These are phyloP conservation scores for Ustilago loliicola DNA, from an alignment of 1,284 basidiomycete genomes.

Conservation along the genomic window DNA sequence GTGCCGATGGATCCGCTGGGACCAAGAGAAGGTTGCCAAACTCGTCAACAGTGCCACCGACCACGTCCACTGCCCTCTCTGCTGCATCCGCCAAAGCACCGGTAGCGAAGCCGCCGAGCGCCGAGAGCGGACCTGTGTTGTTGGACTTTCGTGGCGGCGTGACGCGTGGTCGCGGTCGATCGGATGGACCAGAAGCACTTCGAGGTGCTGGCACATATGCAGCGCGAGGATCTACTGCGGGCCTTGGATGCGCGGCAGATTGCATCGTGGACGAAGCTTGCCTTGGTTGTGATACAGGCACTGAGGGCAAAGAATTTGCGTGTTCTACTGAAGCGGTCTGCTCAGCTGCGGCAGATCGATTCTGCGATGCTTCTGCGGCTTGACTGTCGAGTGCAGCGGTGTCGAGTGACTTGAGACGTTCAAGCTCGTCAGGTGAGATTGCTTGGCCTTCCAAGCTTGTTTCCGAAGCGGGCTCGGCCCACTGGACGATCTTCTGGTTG, in stretches of 20 bases:
- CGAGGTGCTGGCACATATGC: conserved; percentile 6
- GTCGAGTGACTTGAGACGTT: conserved; percentile 39
- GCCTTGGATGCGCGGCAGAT: not conserved
- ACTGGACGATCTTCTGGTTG: conserved; percentile 61
- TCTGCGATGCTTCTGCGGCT: conserved; percentile 12
- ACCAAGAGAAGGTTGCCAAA: conserved; percentile 49
- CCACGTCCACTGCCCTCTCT: conserved; percentile 49
- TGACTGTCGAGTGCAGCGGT: conserved; percentile 23
- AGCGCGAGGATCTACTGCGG: not conserved
- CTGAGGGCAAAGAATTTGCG: not conserved
- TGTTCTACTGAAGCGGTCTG: not conserved
- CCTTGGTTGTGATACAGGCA: not conserved
- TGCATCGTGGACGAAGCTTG: not conserved
- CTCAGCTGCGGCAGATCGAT: not conserved
- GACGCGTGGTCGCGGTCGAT: conserved; percentile 20
- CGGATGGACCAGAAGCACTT: conserved; percentile 6
- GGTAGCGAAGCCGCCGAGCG: conserved; percentile 51
- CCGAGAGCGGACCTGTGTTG: conserved; percentile 36
- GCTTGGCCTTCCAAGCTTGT: conserved; percentile 46
- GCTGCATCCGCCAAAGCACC: conserved; percentile 49
- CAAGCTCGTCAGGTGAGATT: conserved; percentile 45
- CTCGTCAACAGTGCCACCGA: conserved; percentile 53
- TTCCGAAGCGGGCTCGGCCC: conserved; percentile 50
- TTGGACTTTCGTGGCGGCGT: conserved; percentile 40
- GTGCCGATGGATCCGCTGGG: conserved; percentile 29